These are phyloP conservation scores for Millerago galiae DNA, from an alignment of 805 yeast genomes.

Conservation along the genomic window DNA sequence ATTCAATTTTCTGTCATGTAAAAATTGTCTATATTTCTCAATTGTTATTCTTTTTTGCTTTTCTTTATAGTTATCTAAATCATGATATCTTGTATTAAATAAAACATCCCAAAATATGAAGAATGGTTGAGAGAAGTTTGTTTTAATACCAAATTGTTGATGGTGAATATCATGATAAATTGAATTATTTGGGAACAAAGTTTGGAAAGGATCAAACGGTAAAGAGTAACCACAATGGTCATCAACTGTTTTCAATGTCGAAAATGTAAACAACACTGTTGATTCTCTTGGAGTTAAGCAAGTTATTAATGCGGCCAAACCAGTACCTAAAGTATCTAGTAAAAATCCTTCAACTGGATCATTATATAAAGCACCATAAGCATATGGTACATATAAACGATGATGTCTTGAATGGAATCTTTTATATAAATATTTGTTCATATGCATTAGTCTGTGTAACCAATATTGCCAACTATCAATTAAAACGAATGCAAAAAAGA, in stretches of 20 bases:
- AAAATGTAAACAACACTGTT: slow-evolving; percentile 68
- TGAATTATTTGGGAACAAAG: slow-evolving; percentile 89
- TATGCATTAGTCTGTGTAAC: slow-evolving; percentile 85
- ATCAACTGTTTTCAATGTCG: slow-evolving; percentile 94
- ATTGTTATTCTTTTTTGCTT: slow-evolving; percentile 64
- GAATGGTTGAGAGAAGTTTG: slow-evolving; percentile 93
- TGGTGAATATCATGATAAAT: slow-evolving; percentile 97
- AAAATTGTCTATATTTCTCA: slow-evolving; percentile 55
- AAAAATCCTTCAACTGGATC: slow-evolving; percentile 91
- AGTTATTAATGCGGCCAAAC: slow-evolving; percentile 62
- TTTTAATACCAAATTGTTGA: slow-evolving; percentile 90
- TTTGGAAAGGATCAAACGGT: slow-evolving; percentile 88
- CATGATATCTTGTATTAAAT: slow-evolving; percentile 65
- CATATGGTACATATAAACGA: slow-evolving; percentile 90
- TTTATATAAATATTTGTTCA: slow-evolving; percentile 67
- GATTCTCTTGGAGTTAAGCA: slow-evolving; percentile 72
- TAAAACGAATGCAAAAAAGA: slow-evolving; percentile 58
- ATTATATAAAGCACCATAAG: slow-evolving; percentile 93
- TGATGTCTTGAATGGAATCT: slow-evolving; percentile 93
- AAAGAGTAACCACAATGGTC: slow-evolving; percentile 98
- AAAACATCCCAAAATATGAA: slow-evolving; percentile 88
- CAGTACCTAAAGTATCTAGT: slow-evolving; percentile 89
- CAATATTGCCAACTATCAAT: slow-evolving; percentile 95
- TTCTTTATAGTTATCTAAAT: slow-evolving; percentile 55
- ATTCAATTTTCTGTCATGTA: slow-evolving; percentile 31